Percentiles rank a stretch among this genome's conserved stretches.
Conservation (phyloP, 495 filamentous ascomycete species). For the Penicillium flavigenum region DNA sequence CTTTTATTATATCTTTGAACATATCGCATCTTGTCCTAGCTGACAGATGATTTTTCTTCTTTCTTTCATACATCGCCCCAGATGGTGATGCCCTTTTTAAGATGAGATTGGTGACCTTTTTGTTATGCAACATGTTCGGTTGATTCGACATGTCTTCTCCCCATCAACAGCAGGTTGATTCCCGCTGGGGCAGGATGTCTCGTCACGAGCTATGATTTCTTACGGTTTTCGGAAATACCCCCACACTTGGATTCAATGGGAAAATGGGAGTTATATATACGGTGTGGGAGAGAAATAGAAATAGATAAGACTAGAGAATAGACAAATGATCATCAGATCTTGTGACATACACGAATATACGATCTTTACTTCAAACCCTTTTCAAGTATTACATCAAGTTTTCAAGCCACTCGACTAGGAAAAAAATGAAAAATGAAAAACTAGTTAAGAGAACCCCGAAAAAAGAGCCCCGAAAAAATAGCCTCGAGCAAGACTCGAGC, state of each 20-base stretch:
- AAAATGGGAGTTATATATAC: constrained; percentile 12
- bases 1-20: constrained; percentile 17
- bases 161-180: constrained; percentile 19
- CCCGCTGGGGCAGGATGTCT: constrained; percentile 24
- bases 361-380: not conserved
- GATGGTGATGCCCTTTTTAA: constrained; percentile 21
- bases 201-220: constrained; percentile 33
- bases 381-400: no score
- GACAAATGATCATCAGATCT: constrained; percentile 13
- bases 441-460: no score
- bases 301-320: constrained; percentile 22
- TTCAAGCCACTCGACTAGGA: not conserved
- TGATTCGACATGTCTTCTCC: constrained; percentile 32
- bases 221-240: constrained; percentile 25
- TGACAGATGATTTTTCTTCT: constrained; percentile 19
- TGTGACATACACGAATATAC: constrained; percentile 4
- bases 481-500: not conserved
- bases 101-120: constrained; percentile 16
- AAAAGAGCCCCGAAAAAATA: not conserved
- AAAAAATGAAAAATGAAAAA: no score
- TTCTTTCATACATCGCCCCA: constrained; percentile 22
- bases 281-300: constrained; percentile 17
- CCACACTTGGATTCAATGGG: constrained; percentile 11
- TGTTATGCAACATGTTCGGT: constrained; percentile 31
- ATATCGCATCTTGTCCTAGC: constrained; percentile 7